Percentiles rank a stretch among this genome's conserved stretches.
These are phyloP conservation scores for Candolleomyces eurysporus DNA, from an alignment of 768 basidiomycete species.

Conservation along the genomic window DNA sequence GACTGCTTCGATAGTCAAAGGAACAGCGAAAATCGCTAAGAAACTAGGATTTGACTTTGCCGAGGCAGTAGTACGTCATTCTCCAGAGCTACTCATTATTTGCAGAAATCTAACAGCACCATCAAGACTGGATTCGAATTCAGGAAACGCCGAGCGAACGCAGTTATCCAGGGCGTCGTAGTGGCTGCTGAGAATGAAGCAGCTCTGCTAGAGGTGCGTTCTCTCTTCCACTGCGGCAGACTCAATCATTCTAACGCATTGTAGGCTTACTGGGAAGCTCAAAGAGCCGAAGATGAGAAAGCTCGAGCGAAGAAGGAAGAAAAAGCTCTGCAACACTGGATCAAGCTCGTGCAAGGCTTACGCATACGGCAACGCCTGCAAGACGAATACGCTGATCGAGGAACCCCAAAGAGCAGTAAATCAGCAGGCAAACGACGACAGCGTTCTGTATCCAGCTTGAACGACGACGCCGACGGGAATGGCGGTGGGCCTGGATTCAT, in stretches of 20 bases:
- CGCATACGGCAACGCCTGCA: slow-evolving; percentile 82
- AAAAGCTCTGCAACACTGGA: slow-evolving; percentile 84
- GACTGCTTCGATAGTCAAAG: slow-evolving; percentile 56
- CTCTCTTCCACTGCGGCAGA: background rate
- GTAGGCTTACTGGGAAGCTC: slow-evolving; percentile 85
- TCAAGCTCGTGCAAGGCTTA: slow-evolving; percentile 81
- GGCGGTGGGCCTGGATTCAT: slow-evolving; percentile 7
- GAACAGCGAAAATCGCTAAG: slow-evolving; percentile 84
- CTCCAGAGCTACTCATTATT: background rate
- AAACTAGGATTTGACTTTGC: slow-evolving; percentile 87
- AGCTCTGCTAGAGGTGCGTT: slow-evolving; percentile 67
- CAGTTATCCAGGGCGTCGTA: slow-evolving; percentile 83
- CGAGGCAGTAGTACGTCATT: slow-evolving; percentile 84
- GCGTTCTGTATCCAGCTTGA: too few relatives aligned
- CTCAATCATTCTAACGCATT: background rate
- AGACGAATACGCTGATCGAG: slow-evolving; percentile 59
- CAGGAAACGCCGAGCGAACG: slow-evolving; percentile 85
- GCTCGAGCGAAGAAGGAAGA: slow-evolving; percentile 75
- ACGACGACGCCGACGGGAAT: slow-evolving; percentile 1
- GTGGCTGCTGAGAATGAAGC: slow-evolving; percentile 79
- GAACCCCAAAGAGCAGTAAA: slow-evolving; percentile 14
- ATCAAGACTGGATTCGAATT: slow-evolving; percentile 93
- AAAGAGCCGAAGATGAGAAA: slow-evolving; percentile 74
- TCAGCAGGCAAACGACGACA: slow-evolving; percentile 14
- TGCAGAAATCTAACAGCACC: background rate